Conservation (phyloP, 371 early-diverging fungal species). For the Mucor velutinosus region DNA sequence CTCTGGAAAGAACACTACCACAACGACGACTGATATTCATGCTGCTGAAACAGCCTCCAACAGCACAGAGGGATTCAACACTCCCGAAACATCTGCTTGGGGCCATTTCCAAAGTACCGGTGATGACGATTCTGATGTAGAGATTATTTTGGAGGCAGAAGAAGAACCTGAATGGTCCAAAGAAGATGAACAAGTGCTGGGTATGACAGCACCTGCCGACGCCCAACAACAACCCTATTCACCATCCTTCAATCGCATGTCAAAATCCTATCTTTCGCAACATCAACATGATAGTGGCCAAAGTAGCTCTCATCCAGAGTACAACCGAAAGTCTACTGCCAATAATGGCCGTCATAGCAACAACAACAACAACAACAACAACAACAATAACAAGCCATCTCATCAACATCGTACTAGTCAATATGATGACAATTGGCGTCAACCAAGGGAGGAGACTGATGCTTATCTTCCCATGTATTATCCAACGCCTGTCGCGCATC, state of each 20-base stretch:
- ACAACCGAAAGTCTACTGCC: background rate
- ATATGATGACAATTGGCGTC: conserved; percentile 26
- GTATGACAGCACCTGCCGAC: conserved; percentile 28
- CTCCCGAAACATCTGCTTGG: conserved; percentile 1
- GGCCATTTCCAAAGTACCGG: background rate
- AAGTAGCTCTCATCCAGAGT: conserved; percentile 8
- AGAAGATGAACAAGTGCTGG: conserved; percentile 21
- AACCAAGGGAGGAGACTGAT: background rate
- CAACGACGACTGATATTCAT: background rate
- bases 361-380: background rate
- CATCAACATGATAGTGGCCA: background rate
- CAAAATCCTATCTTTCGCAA: background rate
- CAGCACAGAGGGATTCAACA: background rate
- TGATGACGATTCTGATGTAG: conserved; percentile 45
- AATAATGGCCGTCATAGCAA: background rate
- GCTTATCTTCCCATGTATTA: conserved; percentile 11
- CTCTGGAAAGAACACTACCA: conserved; percentile 18
- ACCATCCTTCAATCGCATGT: too few species aligned
- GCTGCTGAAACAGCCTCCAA: background rate
- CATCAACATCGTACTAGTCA: background rate
- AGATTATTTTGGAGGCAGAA: conserved; percentile 41
- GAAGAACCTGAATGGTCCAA: conserved; percentile 19
- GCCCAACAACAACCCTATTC: background rate
- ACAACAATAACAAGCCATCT: too few species aligned
- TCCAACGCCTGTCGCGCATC: conserved; percentile 10